A percentile compares a stretch with the other conserved stretches of the same genome.
phyloP scores from a whole-genome alignment of 306 rosid genomes.

The Pachyrhizus erosus region DNA sequence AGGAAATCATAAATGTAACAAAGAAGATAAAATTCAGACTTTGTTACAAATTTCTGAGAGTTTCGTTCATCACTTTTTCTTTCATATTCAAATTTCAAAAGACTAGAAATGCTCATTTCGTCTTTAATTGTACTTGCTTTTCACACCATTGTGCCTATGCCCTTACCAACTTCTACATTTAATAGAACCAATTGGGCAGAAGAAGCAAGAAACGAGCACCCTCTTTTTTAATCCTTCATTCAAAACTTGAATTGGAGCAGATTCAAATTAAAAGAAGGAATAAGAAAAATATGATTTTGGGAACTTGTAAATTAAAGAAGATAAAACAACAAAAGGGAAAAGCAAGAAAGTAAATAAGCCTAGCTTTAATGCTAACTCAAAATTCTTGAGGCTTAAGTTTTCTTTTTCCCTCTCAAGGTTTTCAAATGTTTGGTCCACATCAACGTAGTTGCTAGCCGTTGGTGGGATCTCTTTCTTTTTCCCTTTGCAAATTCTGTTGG shows the following conservation, averaged over 20 bases:
- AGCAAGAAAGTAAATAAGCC: slow-evolving; percentile 44
- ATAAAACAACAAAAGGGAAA: slow-evolving; percentile 30
- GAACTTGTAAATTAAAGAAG: slow-evolving; percentile 35
- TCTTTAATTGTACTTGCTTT: slow-evolving; percentile 34
- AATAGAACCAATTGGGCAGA: slow-evolving; percentile 9
- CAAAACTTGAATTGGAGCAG: slow-evolving; percentile 44
- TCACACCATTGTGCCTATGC: slow-evolving; percentile 22
- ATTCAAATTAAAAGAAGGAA: slow-evolving; percentile 31
- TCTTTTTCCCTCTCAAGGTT: slow-evolving; percentile 51
- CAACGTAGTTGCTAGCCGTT: slow-evolving; percentile 44
- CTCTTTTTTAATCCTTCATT: slow-evolving; percentile 18
- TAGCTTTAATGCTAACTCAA: slow-evolving; percentile 46
- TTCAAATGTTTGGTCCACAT: slow-evolving; percentile 56
- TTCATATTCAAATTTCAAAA: slow-evolving; percentile 56
- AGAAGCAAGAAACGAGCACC: not conserved
- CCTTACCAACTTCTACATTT: not conserved
- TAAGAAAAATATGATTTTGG: slow-evolving; percentile 26
- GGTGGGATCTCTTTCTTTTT: slow-evolving; percentile 42
- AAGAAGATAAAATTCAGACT: not conserved
- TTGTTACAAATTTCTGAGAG: not conserved
- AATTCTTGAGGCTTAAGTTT: slow-evolving; percentile 44
- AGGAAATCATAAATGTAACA: not conserved
- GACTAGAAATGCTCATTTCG: not conserved
- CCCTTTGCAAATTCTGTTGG: slow-evolving; percentile 43
- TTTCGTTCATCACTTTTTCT: not conserved